phyloP scores from a whole-genome alignment of 108 stramenopile genomes.

The Fistulifera pelliculosa region DNA sequence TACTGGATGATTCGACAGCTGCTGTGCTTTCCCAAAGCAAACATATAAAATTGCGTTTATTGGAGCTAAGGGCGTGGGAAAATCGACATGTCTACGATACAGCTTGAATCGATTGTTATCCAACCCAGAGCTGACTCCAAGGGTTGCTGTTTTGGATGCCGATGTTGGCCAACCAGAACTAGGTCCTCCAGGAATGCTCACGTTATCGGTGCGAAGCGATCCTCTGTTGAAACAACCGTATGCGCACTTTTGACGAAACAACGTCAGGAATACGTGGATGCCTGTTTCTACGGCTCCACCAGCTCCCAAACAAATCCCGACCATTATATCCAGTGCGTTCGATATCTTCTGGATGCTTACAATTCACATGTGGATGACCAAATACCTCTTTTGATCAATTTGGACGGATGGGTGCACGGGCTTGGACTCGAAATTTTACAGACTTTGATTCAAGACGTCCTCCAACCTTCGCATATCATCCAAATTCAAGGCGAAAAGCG shows the following conservation, averaged over 20 bases:
- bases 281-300: constrained; percentile 65
- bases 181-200: constrained; percentile 74
- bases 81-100: constrained; percentile 79
- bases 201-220: constrained; percentile 34
- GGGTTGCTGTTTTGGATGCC: constrained; percentile 77
- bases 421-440: constrained; percentile 77
- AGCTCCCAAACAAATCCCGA: constrained; percentile 72
- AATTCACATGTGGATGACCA: not conserved
- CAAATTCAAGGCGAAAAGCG: constrained; percentile 63
- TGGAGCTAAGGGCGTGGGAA: constrained; percentile 90
- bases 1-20: too few species aligned
- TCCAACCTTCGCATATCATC: constrained; percentile 50
- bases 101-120: constrained; percentile 66
- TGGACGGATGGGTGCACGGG: constrained; percentile 92
- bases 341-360: constrained; percentile 26
- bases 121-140: not conserved
- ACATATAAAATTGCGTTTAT: constrained; percentile 30
- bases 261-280: constrained; percentile 11
- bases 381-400: constrained; percentile 79
- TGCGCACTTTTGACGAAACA: constrained; percentile 1
- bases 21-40: too few species aligned
- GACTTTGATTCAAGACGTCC: constrained; percentile 39
- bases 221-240: constrained; percentile 78
- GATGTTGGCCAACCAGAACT: constrained; percentile 92
- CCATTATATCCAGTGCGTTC: constrained; percentile 44